Evolutionary conservation across 129 eudicot genomes (phyloP).

Genomic region (Saposhnikovia divaricata): DNA sequence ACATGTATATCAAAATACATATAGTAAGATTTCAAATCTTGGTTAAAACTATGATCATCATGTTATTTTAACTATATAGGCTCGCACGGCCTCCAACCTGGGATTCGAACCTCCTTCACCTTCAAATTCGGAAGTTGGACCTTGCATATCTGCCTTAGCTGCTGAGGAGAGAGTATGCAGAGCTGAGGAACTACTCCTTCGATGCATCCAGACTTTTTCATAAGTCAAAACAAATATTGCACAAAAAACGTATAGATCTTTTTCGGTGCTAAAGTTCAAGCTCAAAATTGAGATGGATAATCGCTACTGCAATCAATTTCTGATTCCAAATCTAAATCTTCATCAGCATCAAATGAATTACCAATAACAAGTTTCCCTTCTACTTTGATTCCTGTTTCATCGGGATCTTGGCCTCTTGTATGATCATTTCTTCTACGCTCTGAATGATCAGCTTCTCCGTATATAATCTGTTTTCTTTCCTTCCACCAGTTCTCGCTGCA

Average conservation of each 20-base stretch:
- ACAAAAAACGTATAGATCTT: neutral
- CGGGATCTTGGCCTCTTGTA: conserved; percentile 59
- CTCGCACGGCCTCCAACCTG: no score
- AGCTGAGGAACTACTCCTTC: neutral
- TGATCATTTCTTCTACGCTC: conserved; percentile 57
- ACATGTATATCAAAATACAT: no score
- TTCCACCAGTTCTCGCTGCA: conserved; percentile 53
- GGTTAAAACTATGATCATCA: neutral
- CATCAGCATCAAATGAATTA: conserved; percentile 44
- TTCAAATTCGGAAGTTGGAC: neutral
- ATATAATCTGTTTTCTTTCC: conserved; percentile 36
- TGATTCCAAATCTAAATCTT: conserved; percentile 41
- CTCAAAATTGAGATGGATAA: conserved; percentile 26
- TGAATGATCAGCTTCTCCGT: conserved; percentile 24
- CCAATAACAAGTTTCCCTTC: conserved; percentile 23
- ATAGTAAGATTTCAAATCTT: neutral
- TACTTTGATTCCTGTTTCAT: conserved; percentile 23
- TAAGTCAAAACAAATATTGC: neutral
- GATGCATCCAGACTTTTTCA: neutral
- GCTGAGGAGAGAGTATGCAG: no score
- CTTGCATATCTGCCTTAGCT: no score
- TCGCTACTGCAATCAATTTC: conserved; percentile 54
- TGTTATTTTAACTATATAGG: neutral
- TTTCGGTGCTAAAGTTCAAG: neutral
- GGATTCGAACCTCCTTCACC: no score